Conservation (phyloP, 2,329 filamentous ascomycete genomes). For the Fusarium pseudonygamai region DNA sequence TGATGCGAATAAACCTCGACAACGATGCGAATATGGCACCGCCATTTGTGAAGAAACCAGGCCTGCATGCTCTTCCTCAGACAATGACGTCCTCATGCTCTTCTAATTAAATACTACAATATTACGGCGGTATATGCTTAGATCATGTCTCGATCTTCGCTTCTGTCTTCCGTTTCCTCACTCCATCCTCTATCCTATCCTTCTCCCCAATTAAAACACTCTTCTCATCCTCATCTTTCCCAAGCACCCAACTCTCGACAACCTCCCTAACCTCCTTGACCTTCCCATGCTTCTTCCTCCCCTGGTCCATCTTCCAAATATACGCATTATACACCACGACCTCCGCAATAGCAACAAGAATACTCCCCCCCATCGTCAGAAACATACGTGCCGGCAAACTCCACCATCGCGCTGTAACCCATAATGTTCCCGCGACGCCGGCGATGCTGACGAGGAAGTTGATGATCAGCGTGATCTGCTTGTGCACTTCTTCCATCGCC, state of each 20-base stretch:
- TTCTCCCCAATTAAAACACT: constrained; percentile 41
- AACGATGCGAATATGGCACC: too few relatives aligned
- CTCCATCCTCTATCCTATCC: constrained; percentile 19
- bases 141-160: constrained; percentile 1
- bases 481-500: constrained; percentile 77
- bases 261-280: constrained; percentile 74
- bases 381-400: constrained; percentile 74
- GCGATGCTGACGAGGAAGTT: constrained; percentile 91
- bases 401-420: constrained; percentile 83
- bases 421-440: constrained; percentile 79
- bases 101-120: neutral
- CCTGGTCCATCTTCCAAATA: constrained; percentile 74
- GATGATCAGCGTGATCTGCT: constrained; percentile 84
- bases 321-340: constrained; percentile 82
- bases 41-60: too few relatives aligned
- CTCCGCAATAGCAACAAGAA: constrained; percentile 77
- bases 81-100: neutral
- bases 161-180: constrained; percentile 43
- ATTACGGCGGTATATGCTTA: neutral
- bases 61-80: too few relatives aligned
- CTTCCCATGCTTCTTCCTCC: constrained; percentile 69
- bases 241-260: constrained; percentile 75
- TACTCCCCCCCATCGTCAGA: constrained; percentile 74
- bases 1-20: rapidly evolving
- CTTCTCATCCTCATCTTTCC: constrained; percentile 46